Conservation (phyloP, 2,329 filamentous ascomycete genomes). For the Diplodia sapinea region DNA sequence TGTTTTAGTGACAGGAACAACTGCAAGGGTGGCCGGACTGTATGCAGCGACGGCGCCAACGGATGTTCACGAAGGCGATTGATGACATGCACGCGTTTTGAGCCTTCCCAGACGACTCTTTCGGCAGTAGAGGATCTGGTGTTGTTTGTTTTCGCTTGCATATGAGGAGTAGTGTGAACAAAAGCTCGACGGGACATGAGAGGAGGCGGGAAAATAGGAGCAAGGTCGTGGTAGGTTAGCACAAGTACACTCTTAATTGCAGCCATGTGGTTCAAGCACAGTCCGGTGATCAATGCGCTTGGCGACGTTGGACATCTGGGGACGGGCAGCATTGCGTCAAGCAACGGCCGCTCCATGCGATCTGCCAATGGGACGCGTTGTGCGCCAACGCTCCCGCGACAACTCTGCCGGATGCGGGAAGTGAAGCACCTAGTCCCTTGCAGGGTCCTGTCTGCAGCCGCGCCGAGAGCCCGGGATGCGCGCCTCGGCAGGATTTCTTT, state of each 20-base stretch:
- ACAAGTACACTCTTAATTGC: constrained; percentile 27
- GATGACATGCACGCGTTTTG: constrained; percentile 28
- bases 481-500: constrained; percentile 21
- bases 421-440: constrained; percentile 11
- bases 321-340: constrained; percentile 2
- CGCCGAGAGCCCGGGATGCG: constrained; percentile 1
- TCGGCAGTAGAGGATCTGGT: constrained; percentile 27
- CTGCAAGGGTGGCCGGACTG: constrained; percentile 2
- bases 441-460: constrained; percentile 8
- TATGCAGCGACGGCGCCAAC: constrained; percentile 13
- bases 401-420: constrained; percentile 11
- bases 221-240: constrained; percentile 4
- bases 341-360: neutral
- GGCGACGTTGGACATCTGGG: neutral
- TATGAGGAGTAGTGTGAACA: constrained; percentile 18
- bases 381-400: neutral
- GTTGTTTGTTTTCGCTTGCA: constrained; percentile 25
- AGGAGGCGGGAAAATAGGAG: constrained; percentile 11
- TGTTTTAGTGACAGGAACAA: constrained; percentile 32
- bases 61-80: constrained; percentile 26
- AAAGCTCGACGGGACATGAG: constrained; percentile 12
- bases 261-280: constrained; percentile 17
- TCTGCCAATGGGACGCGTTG: constrained; percentile 1
- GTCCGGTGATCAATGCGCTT: constrained; percentile 14
- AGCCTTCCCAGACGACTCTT: constrained; percentile 16